phyloP scores from a whole-genome alignment of 148 eudicot species.

The Diospyros kaki region DNA sequence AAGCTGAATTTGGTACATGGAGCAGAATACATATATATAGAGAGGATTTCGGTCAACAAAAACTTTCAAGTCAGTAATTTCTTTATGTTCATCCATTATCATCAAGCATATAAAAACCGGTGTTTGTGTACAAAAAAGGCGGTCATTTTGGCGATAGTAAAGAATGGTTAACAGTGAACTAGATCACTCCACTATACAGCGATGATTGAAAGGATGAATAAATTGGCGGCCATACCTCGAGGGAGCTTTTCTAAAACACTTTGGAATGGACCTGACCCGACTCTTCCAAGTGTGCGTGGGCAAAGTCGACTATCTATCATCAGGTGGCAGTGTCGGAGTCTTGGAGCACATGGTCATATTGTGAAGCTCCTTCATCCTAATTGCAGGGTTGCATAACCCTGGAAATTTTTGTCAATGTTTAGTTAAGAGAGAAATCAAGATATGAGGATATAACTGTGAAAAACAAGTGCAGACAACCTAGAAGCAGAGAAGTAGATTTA shows the following conservation, averaged over 20 bases:
- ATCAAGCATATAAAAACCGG: not conserved
- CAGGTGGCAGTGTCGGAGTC: slow-evolving; percentile 56
- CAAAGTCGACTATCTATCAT: slow-evolving; percentile 4
- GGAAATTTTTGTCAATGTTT: slow-evolving; percentile 1
- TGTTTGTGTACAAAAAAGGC: not conserved
- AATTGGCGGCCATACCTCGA: not conserved
- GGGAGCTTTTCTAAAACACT: slow-evolving; percentile 1
- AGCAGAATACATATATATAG: too few relatives aligned
- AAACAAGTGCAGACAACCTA: too few relatives aligned
- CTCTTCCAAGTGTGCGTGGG: not conserved
- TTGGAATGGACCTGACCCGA: not conserved
- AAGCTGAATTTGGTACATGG: too few relatives aligned
- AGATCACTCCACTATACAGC: not conserved
- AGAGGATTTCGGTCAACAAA: too few relatives aligned
- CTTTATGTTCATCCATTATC: not conserved
- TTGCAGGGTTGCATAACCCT: slow-evolving; percentile 61
- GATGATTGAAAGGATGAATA: not conserved
- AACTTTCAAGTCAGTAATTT: too few relatives aligned
- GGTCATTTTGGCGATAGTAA: not conserved
- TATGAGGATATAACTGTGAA: not conserved
- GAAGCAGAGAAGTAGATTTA: too few relatives aligned
- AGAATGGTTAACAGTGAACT: not conserved
- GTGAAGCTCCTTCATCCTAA: slow-evolving; percentile 53
- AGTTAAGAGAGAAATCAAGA: not conserved
- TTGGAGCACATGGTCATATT: slow-evolving; percentile 44